phyloP scores from a whole-genome alignment of 1,139 yeast genomes.

The Kurtzmaniella quercitrusa region DNA sequence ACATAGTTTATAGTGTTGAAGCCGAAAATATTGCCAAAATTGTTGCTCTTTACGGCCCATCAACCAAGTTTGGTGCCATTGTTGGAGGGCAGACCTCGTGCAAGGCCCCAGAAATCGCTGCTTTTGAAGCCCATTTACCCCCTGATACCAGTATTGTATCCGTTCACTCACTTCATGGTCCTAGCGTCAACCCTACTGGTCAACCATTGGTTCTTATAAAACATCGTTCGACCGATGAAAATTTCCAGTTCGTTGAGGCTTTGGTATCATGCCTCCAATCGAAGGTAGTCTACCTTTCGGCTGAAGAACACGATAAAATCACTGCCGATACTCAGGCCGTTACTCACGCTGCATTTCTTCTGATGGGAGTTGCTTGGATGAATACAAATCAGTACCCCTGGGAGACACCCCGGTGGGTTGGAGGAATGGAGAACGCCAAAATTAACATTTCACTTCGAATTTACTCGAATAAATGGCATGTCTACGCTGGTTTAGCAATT shows the following conservation, averaged over 20 bases:
- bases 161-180: conserved; percentile 93
- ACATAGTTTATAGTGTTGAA: conserved; percentile 83
- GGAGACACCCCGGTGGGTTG: conserved; percentile 83
- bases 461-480: conserved; percentile 95
- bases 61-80: conserved; percentile 81
- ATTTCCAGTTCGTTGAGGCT: conserved; percentile 56
- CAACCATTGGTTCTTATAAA: conserved; percentile 87
- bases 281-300: conserved; percentile 72
- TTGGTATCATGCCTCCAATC: conserved; percentile 73
- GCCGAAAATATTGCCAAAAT: conserved; percentile 75
- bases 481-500: conserved; percentile 94
- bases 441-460: conserved; percentile 89
- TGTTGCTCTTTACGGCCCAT: conserved; percentile 74
- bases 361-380: conserved; percentile 98
- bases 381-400: conserved; percentile 83
- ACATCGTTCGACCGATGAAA: conserved; percentile 61
- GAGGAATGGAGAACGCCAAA: conserved; percentile 94
- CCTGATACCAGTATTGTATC: conserved; percentile 77
- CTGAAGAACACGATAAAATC: conserved; percentile 84
- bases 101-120: conserved; percentile 83
- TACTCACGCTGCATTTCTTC: conserved; percentile 93
- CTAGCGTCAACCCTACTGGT: conserved; percentile 81
- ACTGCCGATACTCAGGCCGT: conserved; percentile 99
- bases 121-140: conserved; percentile 76
- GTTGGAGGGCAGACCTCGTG: conserved; percentile 99